Base-by-base conservation (phyloP, 331 rosid species). In the Cucumis variabilis region DNA sequence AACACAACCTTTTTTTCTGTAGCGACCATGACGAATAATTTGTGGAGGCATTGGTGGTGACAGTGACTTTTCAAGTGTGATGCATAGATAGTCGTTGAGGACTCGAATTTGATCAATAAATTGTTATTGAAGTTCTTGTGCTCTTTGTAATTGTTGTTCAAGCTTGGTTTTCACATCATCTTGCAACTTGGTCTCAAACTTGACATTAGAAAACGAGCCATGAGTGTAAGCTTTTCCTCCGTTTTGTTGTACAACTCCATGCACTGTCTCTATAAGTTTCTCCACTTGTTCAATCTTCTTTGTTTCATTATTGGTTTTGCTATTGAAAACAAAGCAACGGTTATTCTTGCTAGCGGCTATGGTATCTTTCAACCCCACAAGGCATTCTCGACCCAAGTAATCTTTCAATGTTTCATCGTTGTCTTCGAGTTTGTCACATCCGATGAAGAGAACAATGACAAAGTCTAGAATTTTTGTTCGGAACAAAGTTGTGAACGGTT, bases 291-390 rank as follows among this genome's bases (percentile, higher is more conserved):
- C 72, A 72, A 2, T 85, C 85, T 60, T 90, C 91, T 93, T 95
- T 44, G 65, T 66, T 88, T 90, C 92, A 89, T 93, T 92, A 88
- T 89, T 93, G n/a, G 97, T 92, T 94, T 94, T 95, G 90, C 95
- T 96, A 87, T 96, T 93, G 84, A 96, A 96, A 89, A 95, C 96
- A 75, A 94, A 93, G 71, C 86, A 5, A 2, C 99, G 98, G 66
- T 93, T n/a, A n/a, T n/a, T 90, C 72, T 88, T 88, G 89, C 98
- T 94, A 23, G 92, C 71, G 30, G 12, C 62, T 87, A 95, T 94
- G 87, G 92, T 84, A 77, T 94, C 98, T 98, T 96, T 88, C 30
- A 96, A 88, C 33, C 96, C 91, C 82, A 87, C 41, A 0, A 97
- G 97, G 85, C 95, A 93, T 11, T 89, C 94, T 1, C 91, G 89